Percentiles rank a stretch among this genome's conserved stretches.
These are phyloP conservation scores for Endothia cerciana DNA, from an alignment of 2,329 filamentous ascomycete species.

Conservation along the genomic window DNA sequence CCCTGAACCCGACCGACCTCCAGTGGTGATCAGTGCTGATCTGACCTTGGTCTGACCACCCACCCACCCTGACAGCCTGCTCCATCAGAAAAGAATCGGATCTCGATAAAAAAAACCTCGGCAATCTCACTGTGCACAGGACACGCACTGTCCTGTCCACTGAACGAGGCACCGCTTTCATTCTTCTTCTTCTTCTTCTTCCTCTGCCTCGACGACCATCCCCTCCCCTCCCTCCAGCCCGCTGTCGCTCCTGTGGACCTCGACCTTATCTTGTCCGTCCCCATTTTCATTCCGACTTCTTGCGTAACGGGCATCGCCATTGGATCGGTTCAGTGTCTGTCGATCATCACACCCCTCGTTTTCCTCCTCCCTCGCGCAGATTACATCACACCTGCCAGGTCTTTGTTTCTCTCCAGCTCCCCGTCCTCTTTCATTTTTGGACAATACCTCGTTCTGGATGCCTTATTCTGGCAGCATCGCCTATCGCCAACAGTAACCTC, in stretches of 20 bases:
- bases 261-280: not conserved
- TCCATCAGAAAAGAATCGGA: constrained; percentile 1
- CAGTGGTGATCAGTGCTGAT: not conserved
- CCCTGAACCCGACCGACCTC: not conserved
- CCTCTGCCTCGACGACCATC: not conserved
- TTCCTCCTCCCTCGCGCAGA: not conserved
- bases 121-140: constrained; percentile 6
- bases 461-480: not conserved
- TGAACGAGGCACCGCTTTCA: not conserved
- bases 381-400: constrained; percentile 3
- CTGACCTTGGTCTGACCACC: not conserved
- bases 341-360: not conserved
- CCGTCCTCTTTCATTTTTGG: not conserved
- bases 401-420: not conserved
- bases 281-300: not conserved
- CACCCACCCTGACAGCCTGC: not conserved
- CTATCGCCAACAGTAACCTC: not conserved
- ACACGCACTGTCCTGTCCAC: constrained; percentile 6
- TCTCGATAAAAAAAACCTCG: constrained; percentile 5
- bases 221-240: not conserved
- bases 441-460: not conserved
- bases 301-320: constrained; percentile 4
- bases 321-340: constrained; percentile 8
- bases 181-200: not conserved
- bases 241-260: constrained; percentile 2